Percentiles rank a stretch among this genome's conserved stretches.
Evolutionary conservation across 495 filamentous ascomycete species (phyloP).

Genomic region (Apodospora peruviana): DNA sequence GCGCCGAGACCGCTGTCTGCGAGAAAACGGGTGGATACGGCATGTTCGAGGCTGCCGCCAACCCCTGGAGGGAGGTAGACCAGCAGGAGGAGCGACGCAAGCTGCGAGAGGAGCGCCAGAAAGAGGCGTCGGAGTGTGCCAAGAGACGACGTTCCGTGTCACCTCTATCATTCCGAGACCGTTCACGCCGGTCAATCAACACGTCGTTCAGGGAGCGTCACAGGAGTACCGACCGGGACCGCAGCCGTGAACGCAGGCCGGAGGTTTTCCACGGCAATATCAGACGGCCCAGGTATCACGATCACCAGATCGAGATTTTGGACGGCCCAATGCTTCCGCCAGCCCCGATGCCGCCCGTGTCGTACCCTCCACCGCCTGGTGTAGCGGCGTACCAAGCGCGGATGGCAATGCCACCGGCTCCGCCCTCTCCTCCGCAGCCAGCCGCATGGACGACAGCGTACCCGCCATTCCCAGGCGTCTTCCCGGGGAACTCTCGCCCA

Average conservation of each 20-base stretch:
- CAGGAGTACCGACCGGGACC: too few species aligned
- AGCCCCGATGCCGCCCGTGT: slow-evolving; percentile 1
- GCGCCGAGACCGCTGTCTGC: slow-evolving; percentile 10
- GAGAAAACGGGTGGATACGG: background rate
- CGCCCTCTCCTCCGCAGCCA: background rate
- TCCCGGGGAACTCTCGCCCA: background rate
- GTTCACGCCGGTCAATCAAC: too few species aligned
- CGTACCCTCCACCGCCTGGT: background rate
- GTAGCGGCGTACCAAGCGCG: background rate
- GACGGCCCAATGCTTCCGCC: background rate
- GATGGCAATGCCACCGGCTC: background rate
- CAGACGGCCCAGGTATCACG: too few species aligned
- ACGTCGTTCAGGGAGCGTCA: too few species aligned
- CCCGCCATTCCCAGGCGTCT: background rate
- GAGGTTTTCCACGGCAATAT: too few species aligned
- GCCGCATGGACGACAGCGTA: too few species aligned
- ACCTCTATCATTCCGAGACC: too few species aligned
- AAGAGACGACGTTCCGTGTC: too few species aligned
- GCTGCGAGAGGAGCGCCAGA: background rate
- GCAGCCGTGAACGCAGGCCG: too few species aligned
- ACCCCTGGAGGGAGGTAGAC: slow-evolving; percentile 18
- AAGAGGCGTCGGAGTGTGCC: slow-evolving; percentile 3
- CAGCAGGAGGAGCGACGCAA: slow-evolving; percentile 3
- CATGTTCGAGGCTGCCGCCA: background rate
- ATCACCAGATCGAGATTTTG: too few species aligned